These are phyloP conservation scores for Xanthoparmelia taractica DNA, from an alignment of 495 filamentous ascomycete genomes.

Conservation along the genomic window DNA sequence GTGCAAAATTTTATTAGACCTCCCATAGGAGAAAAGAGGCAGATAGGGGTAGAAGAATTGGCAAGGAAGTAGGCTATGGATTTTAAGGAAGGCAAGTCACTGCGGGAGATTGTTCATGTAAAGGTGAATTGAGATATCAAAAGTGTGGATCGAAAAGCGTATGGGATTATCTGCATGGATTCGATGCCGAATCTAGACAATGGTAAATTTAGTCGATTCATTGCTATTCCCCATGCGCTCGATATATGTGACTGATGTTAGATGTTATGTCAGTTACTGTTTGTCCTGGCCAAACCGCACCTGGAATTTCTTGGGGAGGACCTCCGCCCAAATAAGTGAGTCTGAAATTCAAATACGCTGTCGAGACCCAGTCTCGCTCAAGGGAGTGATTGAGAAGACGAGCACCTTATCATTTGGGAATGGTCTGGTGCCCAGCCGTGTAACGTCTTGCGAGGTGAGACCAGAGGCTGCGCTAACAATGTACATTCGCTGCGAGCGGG, in stretches of 20 bases:
- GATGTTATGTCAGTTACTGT: neutral
- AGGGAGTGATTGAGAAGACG: neutral
- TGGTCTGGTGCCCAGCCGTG: neutral
- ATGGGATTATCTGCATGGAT: no score
- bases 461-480: neutral
- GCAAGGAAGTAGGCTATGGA: conserved; percentile 15
- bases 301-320: neutral
- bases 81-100: conserved; percentile 13
- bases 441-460: neutral
- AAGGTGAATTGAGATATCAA: neutral
- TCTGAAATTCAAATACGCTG: neutral
- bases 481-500: neutral
- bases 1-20: conserved; percentile 49
- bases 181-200: no score
- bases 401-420: neutral
- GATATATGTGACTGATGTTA: neutral
- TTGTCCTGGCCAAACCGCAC: neutral
- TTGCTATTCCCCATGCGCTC: neutral
- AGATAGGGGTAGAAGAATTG: conserved; percentile 12
- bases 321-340: neutral
- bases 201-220: neutral
- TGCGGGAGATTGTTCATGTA: neutral
- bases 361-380: neutral
- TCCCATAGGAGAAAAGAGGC: conserved; percentile 41
- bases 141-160: neutral